Evolutionary conservation across 2,329 filamentous ascomycete species (phyloP), one percentile per base, ranked within the genome.

Genomic region (Boeremia exigua): DNA sequence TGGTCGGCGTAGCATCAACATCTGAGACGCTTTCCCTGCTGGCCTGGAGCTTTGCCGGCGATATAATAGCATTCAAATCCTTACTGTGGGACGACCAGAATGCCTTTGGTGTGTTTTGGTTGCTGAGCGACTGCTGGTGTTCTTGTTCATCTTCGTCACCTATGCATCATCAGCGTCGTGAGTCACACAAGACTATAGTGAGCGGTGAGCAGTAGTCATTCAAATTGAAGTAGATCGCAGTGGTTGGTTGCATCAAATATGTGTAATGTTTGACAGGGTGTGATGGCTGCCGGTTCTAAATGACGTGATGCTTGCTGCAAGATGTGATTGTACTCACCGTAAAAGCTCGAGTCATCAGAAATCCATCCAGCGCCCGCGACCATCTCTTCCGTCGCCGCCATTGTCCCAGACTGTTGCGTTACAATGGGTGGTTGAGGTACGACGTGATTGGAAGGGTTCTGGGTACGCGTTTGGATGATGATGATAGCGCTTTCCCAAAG

Each of bases 281-380:
- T 28, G 17, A 43, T 25, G 46, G 56, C 48, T 45, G 32, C 37
- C 33, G 25, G 11, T 28, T 27, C 11, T 25, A 32, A 30, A 50
- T 51, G 53, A 51, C 47, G 42, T 56, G 40, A 51, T 47, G 37
- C 19, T 12, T 17, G 42, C 11, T 43, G 27, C 33, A 32, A 33
- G 19, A 28, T 32, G 36, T 15, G 32, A 19, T 7, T 4, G 15
- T 12, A 59, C 68, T 54, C 71, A 80, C 78, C 79, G 54, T 77
- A 77, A 64, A 80, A 79, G 62, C 73, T 76, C 25, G 77, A 79
- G 17, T 80, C 79, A 54, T 80, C 78, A 6, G 69, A 74, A 30
- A 77, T 68, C 62, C 70, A 75, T 28, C 70, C 75, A 25, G 72
- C 62, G 4, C 64, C 71, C 28, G 56, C 52, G n/a, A 73, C 69